Percentiles rank a stretch among this genome's conserved stretches.
phyloP scores from a whole-genome alignment of 441 rosid species.

The Pelargonium fulgidum region DNA sequence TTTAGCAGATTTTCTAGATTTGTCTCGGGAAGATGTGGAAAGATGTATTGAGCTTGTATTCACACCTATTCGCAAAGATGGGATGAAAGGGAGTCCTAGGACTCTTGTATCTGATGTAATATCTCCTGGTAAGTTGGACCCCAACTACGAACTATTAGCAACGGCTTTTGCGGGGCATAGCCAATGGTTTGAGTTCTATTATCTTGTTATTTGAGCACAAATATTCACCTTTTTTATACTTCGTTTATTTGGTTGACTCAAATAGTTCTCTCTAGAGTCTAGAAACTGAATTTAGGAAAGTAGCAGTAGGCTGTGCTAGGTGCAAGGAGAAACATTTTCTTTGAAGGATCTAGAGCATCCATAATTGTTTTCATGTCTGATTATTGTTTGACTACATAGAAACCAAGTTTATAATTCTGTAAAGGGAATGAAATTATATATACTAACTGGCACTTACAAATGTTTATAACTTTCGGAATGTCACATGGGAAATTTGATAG shows the following conservation, averaged over 20 bases:
- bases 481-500: too few relatives aligned
- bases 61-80: constrained; percentile 86
- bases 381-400: too few relatives aligned
- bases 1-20: constrained; percentile 70
- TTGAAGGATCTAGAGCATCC: not conserved
- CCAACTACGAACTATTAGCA: constrained; percentile 12
- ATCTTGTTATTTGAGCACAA: constrained; percentile 9
- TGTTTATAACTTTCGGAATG: too few relatives aligned
- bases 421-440: too few relatives aligned
- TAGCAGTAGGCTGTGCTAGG: not conserved
- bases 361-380: too few relatives aligned
- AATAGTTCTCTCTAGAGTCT: not conserved
- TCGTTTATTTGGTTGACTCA: not conserved
- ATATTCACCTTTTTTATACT: not conserved
- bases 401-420: too few relatives aligned
- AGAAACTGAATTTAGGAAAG: not conserved
- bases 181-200: not conserved
- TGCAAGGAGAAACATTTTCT: not conserved
- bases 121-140: constrained; percentile 59
- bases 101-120: constrained; percentile 59
- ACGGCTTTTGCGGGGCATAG: not conserved
- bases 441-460: too few relatives aligned
- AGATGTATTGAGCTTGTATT: constrained; percentile 70
- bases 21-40: constrained; percentile 79
- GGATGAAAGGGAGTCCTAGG: constrained; percentile 58